Evolutionary conservation across 768 basidiomycete genomes (phyloP).

Genomic region (Suillus plorans): DNA sequence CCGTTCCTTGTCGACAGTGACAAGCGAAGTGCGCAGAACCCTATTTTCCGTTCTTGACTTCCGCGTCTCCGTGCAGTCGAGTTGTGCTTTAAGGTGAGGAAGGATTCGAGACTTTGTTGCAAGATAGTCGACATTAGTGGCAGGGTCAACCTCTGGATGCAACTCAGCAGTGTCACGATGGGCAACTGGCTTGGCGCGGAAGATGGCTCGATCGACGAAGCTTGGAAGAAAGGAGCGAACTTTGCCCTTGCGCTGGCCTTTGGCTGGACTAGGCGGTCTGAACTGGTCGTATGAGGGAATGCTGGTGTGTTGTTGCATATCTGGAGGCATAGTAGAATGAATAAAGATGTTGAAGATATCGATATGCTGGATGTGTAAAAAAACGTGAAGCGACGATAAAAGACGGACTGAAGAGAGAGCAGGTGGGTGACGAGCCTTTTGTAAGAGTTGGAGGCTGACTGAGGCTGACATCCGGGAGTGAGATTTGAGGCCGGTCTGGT

Average conservation of each 20-base stretch:
- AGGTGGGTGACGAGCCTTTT: not conserved
- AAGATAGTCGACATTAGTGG: not conserved
- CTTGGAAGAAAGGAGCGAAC: not conserved
- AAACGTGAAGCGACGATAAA: not conserved
- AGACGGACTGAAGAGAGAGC: not conserved
- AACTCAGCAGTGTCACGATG: not conserved
- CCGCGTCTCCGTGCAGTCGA: not conserved
- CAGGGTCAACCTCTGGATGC: not conserved
- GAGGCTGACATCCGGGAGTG: not conserved
- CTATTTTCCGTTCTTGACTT: not conserved
- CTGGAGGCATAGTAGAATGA: not conserved
- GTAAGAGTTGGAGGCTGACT: not conserved
- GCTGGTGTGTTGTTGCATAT: not conserved
- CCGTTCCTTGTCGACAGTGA: not conserved
- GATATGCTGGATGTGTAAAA: not conserved
- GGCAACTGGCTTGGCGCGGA: not conserved
- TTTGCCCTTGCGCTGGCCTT: not conserved
- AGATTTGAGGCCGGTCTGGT: not conserved
- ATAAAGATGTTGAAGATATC: not conserved
- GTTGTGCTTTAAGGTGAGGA: not conserved
- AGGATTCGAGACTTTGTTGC: not conserved
- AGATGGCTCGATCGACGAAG: constrained; percentile 1
- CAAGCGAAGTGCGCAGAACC: not conserved
- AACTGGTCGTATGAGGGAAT: not conserved
- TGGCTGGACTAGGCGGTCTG: not conserved